Conservation (phyloP, 169 alveolate genomes). For the Plasmodium gaboni region DNA sequence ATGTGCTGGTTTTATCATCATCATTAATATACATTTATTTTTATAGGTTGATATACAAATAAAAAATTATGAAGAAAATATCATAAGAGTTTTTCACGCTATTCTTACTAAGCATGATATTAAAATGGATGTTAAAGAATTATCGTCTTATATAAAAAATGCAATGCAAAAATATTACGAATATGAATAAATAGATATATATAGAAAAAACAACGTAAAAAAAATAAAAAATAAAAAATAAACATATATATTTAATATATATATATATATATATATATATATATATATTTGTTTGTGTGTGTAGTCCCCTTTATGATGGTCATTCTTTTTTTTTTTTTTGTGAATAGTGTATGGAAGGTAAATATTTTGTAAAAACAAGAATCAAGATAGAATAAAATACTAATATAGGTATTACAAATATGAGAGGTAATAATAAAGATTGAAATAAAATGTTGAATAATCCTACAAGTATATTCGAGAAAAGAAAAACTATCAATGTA, state of each 20-base stretch:
- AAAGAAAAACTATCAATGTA: constrained; percentile 20
- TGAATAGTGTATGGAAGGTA: not conserved
- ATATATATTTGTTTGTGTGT: not conserved
- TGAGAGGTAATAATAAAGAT: constrained; percentile 34
- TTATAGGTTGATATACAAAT: constrained; percentile 61
- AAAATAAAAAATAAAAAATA: not conserved
- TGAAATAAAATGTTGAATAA: constrained; percentile 42
- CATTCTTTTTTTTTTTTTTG: not conserved
- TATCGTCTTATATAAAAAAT: constrained; percentile 24
- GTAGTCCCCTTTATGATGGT: not conserved
- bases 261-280: not conserved
- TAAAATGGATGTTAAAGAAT: constrained; percentile 5
- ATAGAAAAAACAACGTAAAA: not conserved
- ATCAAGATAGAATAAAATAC: constrained; percentile 9
- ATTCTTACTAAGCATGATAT: constrained; percentile 24
- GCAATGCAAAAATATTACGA: constrained; percentile 20
- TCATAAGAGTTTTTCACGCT: constrained; percentile 37
- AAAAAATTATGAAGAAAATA: constrained; percentile 62
- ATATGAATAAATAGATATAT: not conserved
- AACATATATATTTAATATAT: not conserved
- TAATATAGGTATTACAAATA: constrained; percentile 23
- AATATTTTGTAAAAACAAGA: constrained; percentile 8
- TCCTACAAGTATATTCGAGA: constrained; percentile 46
- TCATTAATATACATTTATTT: not conserved
- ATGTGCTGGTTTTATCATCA: not conserved